A percentile compares a stretch with the other conserved stretches of the same genome.
These are phyloP conservation scores for Piper betle DNA, from an alignment of 164 flowering plant species.

Conservation along the genomic window DNA sequence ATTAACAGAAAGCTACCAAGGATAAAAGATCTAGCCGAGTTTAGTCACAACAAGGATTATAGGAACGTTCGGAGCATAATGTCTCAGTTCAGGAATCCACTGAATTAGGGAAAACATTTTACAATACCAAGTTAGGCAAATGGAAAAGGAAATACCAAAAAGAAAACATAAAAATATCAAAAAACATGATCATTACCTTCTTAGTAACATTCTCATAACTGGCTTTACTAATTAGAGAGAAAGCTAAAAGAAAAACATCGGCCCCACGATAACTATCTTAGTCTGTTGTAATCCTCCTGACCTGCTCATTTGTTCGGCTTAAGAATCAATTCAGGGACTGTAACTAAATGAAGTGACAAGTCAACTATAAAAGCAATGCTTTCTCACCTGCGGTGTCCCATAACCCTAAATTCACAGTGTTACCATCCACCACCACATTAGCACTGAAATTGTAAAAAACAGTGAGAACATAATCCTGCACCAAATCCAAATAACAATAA, in stretches of 20 bases:
- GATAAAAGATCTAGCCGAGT: conserved; percentile 50
- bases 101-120: conserved; percentile 14
- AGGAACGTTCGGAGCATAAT: conserved; percentile 97
- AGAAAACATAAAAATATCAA: background rate
- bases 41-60: conserved; percentile 96
- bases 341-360: background rate
- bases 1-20: background rate
- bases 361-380: background rate
- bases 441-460: conserved; percentile 95
- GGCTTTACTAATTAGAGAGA: conserved; percentile 97
- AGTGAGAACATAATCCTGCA: conserved; percentile 92
- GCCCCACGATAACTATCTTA: conserved; percentile 96
- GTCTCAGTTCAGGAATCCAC: conserved; percentile 99
- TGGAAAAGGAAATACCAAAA: conserved; percentile 7
- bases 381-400: conserved; percentile 91
- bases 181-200: conserved; percentile 36
- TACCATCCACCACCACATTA: conserved; percentile 89
- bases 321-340: background rate
- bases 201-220: conserved; percentile 97
- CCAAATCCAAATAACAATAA: background rate
- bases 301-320: conserved; percentile 30
- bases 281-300: conserved; percentile 88
- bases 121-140: background rate
- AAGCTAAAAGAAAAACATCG: conserved; percentile 86
- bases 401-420: conserved; percentile 78